These are phyloP conservation scores for Clonostachys rosea DNA, from an alignment of 2,329 filamentous ascomycete genomes.

Conservation along the genomic window DNA sequence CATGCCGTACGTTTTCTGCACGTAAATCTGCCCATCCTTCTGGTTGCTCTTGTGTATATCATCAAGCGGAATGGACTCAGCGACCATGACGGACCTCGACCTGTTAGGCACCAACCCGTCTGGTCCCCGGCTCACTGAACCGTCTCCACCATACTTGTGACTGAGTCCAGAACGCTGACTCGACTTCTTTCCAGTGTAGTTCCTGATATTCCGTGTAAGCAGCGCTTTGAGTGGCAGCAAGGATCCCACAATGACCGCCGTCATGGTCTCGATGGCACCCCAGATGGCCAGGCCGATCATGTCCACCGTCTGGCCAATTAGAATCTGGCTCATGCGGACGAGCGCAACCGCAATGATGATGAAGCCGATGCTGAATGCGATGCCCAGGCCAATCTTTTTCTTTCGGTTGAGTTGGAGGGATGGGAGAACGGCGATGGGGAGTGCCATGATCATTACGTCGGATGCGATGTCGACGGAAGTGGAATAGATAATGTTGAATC, in stretches of 20 bases:
- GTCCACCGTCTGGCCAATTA: conserved; percentile 8
- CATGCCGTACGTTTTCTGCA: conserved; percentile 6
- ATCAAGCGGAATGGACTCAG: conserved; percentile 8
- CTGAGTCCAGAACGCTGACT: neutral
- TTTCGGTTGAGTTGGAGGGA: conserved; percentile 32
- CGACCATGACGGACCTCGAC: conserved; percentile 3
- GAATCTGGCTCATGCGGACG: conserved; percentile 12
- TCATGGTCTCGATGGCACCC: conserved; percentile 15
- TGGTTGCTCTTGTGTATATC: conserved; percentile 7
- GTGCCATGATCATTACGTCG: conserved; percentile 35
- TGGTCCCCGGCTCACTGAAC: neutral
- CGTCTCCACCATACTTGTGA: neutral
- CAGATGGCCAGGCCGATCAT: conserved; percentile 15
- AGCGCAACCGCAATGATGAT: conserved; percentile 15
- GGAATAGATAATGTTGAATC: conserved; percentile 8
- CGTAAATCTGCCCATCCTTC: conserved; percentile 7
- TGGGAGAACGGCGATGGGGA: conserved; percentile 37
- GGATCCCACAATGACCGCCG: conserved; percentile 11
- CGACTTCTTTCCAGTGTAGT: conserved; percentile 5
- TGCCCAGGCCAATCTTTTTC: conserved; percentile 34
- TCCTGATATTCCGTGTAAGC: conserved; percentile 5
- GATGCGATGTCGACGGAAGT: conserved; percentile 7
- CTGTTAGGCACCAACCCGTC: neutral
- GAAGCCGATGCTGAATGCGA: conserved; percentile 34
- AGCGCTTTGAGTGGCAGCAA: conserved; percentile 11